Percentiles rank a stretch among this genome's conserved stretches.
These are phyloP conservation scores for Cudoniella acicularis DNA, from an alignment of 495 filamentous ascomycete species.

Conservation along the genomic window DNA sequence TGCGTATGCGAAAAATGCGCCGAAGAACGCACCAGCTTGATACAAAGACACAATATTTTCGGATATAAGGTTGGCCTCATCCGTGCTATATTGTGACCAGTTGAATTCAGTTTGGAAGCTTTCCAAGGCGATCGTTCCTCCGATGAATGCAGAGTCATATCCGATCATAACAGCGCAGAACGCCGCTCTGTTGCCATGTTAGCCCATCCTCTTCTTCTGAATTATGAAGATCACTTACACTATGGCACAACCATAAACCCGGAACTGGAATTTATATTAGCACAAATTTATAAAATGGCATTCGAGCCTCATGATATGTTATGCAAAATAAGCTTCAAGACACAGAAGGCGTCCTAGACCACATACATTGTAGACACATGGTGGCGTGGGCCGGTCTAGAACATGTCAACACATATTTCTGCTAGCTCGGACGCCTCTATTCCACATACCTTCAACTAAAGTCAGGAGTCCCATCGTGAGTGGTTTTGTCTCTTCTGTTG, in stretches of 20 bases:
- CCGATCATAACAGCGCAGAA: constrained; percentile 54
- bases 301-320: too few relatives aligned
- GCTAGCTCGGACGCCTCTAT: not conserved
- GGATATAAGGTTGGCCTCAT: constrained; percentile 44
- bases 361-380: constrained; percentile 59
- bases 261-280: constrained; percentile 35
- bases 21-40: constrained; percentile 63
- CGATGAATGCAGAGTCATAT: constrained; percentile 20
- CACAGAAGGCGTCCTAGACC: too few relatives aligned
- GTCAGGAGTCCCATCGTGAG: constrained; percentile 53
- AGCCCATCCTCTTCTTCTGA: not conserved
- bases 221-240: constrained; percentile 13
- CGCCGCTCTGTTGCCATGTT: constrained; percentile 35
- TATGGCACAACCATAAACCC: constrained; percentile 58
- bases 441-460: constrained; percentile 28
- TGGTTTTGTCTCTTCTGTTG: not conserved
- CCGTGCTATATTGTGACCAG: constrained; percentile 38
- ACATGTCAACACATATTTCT: constrained; percentile 20
- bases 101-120: constrained; percentile 46
- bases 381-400: constrained; percentile 62
- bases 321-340: too few relatives aligned
- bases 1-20: constrained; percentile 55
- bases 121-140: constrained; percentile 12
- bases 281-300: too few relatives aligned
- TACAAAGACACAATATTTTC: constrained; percentile 68